Base-by-base conservation (phyloP, 1,284 basidiomycete species). In the Hortiboletus rubellus region DNA sequence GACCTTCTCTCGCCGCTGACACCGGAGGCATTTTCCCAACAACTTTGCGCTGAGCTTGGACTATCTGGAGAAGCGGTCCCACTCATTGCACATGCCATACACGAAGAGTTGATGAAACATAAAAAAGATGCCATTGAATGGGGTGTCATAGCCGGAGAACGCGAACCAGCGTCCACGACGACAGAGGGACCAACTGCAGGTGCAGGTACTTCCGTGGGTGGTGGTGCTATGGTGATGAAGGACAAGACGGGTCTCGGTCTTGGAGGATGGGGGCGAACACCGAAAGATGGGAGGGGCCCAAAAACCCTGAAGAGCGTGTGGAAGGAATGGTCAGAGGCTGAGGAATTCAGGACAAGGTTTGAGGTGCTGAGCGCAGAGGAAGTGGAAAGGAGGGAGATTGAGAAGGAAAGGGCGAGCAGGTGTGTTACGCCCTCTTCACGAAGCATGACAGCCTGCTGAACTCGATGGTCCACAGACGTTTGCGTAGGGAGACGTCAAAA, bases 111-210 rank as follows among this genome's bases (percentile, higher is more conserved):
- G 27, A 80, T 96, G 64, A 92, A 92, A 68, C 94, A 98, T 76
- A 97, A 96, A 72, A 92, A 91, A 61, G 95, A 98, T 66, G 94
- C 91, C 6, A 82, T 98, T 30, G 96, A 98, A 68, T 90, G 94
- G 81, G 94, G 94, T 18, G 83, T 98, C 18, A 82, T 96, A 51
- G 86, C 86, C 7, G 79, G 79, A 12, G 82, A 85, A 44, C 75
- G 78, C 10, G 58, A 79, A 64, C 36, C 61, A 7, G 48, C 58
- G 3, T 58, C 67, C 1, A 54, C 58, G 11, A 52, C 58, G 11
- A 51, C 59, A 7, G 69, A 70, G 11, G 66, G 63, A 11, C 41
- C 57, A 7, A 40, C 50, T 10, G 17, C 27, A 5, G 69, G 75
- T 73, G 41, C 73, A 71, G 57, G 71, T 66, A 33, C 43, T 17